These are phyloP conservation scores for Starmerella apis DNA, from an alignment of 805 yeast species.

Conservation along the genomic window DNA sequence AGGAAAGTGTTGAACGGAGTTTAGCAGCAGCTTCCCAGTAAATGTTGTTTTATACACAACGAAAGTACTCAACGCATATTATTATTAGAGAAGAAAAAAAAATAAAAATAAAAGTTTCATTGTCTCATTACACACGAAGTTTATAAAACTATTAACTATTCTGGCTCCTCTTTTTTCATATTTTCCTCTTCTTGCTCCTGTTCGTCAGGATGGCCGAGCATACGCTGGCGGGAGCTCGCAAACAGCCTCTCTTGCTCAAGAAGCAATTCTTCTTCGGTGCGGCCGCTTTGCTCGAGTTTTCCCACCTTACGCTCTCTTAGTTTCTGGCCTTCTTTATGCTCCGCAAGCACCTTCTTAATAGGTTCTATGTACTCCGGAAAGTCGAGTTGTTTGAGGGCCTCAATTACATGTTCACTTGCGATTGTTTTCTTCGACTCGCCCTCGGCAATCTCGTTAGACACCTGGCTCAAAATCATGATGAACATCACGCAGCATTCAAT, in stretches of 20 bases:
- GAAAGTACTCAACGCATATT: no score
- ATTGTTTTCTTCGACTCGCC: conserved; percentile 92
- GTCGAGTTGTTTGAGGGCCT: conserved; percentile 78
- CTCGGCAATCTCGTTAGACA: conserved; percentile 91
- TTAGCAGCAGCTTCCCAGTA: background rate
- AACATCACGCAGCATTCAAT: conserved; percentile 95
- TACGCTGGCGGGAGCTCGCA: conserved; percentile 31
- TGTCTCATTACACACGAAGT: background rate
- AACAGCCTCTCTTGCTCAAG: conserved; percentile 89
- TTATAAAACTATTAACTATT: background rate
- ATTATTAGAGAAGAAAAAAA: no score
- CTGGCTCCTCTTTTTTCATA: conserved; percentile 4
- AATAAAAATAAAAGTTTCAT: background rate
- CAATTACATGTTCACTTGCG: conserved; percentile 89
- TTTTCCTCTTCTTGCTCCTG: background rate
- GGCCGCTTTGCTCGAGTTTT: conserved; percentile 85
- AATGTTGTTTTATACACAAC: no score
- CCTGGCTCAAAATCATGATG: conserved; percentile 86
- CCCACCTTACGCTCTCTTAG: conserved; percentile 80
- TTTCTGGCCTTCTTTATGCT: conserved; percentile 80
- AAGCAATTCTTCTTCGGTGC: conserved; percentile 83
- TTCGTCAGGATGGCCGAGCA: conserved; percentile 22
- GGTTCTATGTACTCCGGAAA: conserved; percentile 76
- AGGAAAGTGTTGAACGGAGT: conserved; percentile 27
- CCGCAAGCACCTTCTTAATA: conserved; percentile 65